Base-by-base conservation (phyloP, 441 rosid species). In the Corymbia calophylla region DNA sequence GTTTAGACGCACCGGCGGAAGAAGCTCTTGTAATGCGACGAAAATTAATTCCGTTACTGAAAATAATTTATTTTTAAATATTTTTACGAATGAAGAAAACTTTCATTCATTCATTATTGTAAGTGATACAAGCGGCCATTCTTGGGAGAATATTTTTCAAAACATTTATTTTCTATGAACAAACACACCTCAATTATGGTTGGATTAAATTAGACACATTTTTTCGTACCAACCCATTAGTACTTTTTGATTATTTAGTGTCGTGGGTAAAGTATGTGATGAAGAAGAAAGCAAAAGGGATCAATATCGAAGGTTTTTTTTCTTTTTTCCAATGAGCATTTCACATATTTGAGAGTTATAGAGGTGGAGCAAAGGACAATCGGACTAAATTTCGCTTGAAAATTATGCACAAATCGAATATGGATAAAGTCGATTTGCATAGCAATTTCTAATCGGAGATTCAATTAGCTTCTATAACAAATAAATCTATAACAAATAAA, bases 71-170 rank as follows among this genome's bases (percentile, higher is more conserved):
- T 7, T 1, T 21, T 25, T 70, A 39, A 39, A 5, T 23, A 12
- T 44, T 39, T 73, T 73, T 21, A 3, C 2, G 9, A 6, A 64
- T 13, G 31, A 62, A 27, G 7, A 7, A n/a, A 29, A 62, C 14
- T 62, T 29, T 62, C 5, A 0, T 29, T 62, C 35, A 17, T 31
- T 8, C 21, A 66, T 31, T 66, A 31, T n/a, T 31, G 32, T 3
- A 0, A 66, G 9, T 3, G 2, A 21, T 73, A 68, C 9, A 66
- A 66, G 6, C 0, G 0, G 35, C 32, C 19, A 5, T 17, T 68
- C 17, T 68, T 31, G 8, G 8, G 7, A 44, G 1, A 73, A 39
- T 73, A 12, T 73, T 73, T 11, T 73, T 2, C 27, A 3, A 66
- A 32, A 31, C 6, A 1, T 66, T 32, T 12, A 4, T 66, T 66